Percentiles rank a stretch among this genome's conserved stretches.
These are phyloP conservation scores for Phytopythium oedochilum DNA, from an alignment of 352 stramenopile species.

Conservation along the genomic window DNA sequence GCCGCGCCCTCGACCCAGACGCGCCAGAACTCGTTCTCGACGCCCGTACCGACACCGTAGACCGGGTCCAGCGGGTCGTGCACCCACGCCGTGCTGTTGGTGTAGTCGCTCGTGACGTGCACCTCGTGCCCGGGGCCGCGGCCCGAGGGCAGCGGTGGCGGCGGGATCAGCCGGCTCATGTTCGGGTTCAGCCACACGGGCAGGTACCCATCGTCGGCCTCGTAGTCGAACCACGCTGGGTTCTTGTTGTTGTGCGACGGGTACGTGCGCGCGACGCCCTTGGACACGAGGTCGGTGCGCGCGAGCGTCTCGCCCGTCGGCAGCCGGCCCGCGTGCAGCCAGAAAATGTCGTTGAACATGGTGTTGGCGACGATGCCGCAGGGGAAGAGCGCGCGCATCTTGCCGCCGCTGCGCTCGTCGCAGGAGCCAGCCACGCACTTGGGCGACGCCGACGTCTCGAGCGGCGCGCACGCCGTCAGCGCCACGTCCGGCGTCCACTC, in stretches of 20 bases:
- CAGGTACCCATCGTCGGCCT: conserved; percentile 28
- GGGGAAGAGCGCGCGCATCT: conserved; percentile 44
- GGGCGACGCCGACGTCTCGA: conserved; percentile 30
- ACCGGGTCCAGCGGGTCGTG: conserved; percentile 39
- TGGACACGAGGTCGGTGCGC: conserved; percentile 31
- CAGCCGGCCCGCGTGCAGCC: conserved; percentile 55
- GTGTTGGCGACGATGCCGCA: conserved; percentile 77
- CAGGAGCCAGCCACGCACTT: conserved; percentile 38
- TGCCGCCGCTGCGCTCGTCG: conserved; percentile 11
- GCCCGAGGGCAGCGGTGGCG: conserved; percentile 13
- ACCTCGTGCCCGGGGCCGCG: conserved; percentile 3
- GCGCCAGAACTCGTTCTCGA: conserved; percentile 76
- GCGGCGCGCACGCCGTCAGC: conserved; percentile 44
- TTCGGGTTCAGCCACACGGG: conserved; percentile 72
- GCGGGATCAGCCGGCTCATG: conserved; percentile 66
- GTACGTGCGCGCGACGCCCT: conserved; percentile 42
- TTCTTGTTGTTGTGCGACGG: conserved; percentile 58
- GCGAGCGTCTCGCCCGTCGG: conserved; percentile 37
- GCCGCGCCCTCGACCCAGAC: conserved; percentile 70
- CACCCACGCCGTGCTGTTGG: conserved; percentile 74
- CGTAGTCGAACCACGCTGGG: conserved; percentile 32
- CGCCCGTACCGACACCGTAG: conserved; percentile 34
- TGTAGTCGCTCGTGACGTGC: conserved; percentile 56
- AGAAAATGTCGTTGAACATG: conserved; percentile 87
- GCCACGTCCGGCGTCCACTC: conserved; percentile 36